These are phyloP conservation scores for Poa pratensis DNA, from an alignment of 176 grass and related monocot genomes.

Conservation along the genomic window DNA sequence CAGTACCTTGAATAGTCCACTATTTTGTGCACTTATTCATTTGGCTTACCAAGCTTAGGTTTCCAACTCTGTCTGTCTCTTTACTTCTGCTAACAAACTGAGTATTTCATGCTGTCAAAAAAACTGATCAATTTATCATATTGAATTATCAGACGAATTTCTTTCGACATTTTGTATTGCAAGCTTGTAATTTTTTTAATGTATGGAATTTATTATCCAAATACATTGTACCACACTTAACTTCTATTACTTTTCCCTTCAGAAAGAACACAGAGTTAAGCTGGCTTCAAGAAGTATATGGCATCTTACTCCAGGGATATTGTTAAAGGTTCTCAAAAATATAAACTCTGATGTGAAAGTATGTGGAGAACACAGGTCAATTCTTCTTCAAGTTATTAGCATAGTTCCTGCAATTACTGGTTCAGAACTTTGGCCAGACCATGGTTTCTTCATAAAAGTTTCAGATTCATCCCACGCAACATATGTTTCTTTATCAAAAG, in stretches of 20 bases:
- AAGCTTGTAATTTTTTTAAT: not conserved
- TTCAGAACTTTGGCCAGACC: slow-evolving; percentile 89
- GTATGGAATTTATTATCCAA: not conserved
- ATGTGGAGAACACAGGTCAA: slow-evolving; percentile 88
- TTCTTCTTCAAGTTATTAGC: slow-evolving; percentile 99
- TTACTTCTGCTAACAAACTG: not conserved
- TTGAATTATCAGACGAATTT: not conserved
- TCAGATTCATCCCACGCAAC: slow-evolving; percentile 94
- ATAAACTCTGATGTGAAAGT: slow-evolving; percentile 93
- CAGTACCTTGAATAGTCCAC: not conserved
- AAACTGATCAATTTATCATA: not conserved
- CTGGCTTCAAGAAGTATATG: slow-evolving; percentile 60
- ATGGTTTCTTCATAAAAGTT: slow-evolving; percentile 99
- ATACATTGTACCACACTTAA: not conserved
- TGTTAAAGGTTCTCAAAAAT: slow-evolving; percentile 94
- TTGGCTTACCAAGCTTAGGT: not conserved
- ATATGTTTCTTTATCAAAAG: slow-evolving; percentile 98
- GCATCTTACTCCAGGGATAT: slow-evolving; percentile 96
- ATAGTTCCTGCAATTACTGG: slow-evolving; percentile 95
- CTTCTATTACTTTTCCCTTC: slow-evolving; percentile 10
- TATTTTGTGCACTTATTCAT: not conserved
- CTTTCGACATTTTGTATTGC: not conserved
- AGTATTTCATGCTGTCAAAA: not conserved
- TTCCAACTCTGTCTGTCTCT: slow-evolving; percentile 2
- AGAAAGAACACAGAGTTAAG: slow-evolving; percentile 6